phyloP scores from a whole-genome alignment of 331 rosid species.

The Stylosanthes scabra region DNA sequence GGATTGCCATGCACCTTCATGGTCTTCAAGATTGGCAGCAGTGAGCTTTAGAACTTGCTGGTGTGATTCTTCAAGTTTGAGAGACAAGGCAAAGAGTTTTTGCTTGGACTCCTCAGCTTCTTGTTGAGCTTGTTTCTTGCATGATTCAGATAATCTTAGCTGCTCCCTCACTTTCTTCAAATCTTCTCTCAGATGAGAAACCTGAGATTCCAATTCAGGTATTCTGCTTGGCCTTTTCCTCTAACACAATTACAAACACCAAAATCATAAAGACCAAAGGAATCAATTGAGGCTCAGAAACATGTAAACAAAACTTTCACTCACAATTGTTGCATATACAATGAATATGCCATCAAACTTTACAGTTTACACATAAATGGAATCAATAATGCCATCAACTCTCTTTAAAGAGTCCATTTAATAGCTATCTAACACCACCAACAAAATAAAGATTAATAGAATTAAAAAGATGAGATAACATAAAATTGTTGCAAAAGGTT shows the following conservation, averaged over 20 bases:
- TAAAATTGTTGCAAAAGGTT: background rate
- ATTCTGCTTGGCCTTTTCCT: slow-evolving; percentile 80
- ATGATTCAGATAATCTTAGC: slow-evolving; percentile 62
- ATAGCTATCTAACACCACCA: slow-evolving; percentile 32
- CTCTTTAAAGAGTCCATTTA: slow-evolving; percentile 19
- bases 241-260: slow-evolving; percentile 47
- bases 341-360: background rate
- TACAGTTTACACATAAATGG: background rate
- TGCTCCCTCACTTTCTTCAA: slow-evolving; percentile 65
- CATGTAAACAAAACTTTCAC: slow-evolving; percentile 1
- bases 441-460: too few relatives aligned
- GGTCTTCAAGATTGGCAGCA: slow-evolving; percentile 54
- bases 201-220: slow-evolving; percentile 77
- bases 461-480: background rate
- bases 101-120: slow-evolving; percentile 65
- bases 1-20: slow-evolving; percentile 55
- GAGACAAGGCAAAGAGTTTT: slow-evolving; percentile 53
- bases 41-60: slow-evolving; percentile 61
- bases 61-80: slow-evolving; percentile 70
- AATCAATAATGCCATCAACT: slow-evolving; percentile 27
- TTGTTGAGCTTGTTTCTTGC: slow-evolving; percentile 68
- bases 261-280: background rate
- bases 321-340: slow-evolving; percentile 14
- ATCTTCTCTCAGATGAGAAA: slow-evolving; percentile 74
- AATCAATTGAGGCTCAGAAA: background rate